These are phyloP conservation scores for Symbiodinium pilosum DNA, from an alignment of 73 alveolate genomes.

Conservation along the genomic window DNA sequence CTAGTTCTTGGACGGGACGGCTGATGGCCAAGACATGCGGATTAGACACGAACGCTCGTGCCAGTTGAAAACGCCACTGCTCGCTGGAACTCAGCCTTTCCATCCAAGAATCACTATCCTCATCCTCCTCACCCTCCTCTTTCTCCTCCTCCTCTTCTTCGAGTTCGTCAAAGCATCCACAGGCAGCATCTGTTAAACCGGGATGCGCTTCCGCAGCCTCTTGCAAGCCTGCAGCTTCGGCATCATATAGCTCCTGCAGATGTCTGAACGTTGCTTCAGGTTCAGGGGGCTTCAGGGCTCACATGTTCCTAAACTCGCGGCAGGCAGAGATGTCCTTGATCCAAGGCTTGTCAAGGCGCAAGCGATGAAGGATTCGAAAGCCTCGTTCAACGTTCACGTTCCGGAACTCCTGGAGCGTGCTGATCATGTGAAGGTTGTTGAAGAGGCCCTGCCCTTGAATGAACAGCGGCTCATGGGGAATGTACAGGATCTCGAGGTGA, in stretches of 20 bases:
- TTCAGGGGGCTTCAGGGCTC: too few species aligned
- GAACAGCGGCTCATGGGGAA: constrained; percentile 8
- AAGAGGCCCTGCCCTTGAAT: not conserved
- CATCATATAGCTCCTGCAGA: not conserved
- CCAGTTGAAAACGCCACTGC: not conserved
- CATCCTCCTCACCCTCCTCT: not conserved
- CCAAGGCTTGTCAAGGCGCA: not conserved
- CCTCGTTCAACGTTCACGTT: not conserved
- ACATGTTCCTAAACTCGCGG: too few species aligned
- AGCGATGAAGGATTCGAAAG: not conserved
- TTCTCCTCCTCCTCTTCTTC: not conserved
- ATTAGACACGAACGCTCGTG: not conserved
- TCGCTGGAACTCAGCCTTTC: not conserved
- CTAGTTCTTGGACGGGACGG: not conserved
- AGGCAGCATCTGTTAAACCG: not conserved
- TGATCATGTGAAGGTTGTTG: not conserved
- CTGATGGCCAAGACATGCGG: not conserved
- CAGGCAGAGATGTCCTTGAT: not conserved
- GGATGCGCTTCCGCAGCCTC: not conserved
- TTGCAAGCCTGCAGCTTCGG: not conserved
- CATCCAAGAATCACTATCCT: not conserved
- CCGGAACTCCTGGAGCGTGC: not conserved
- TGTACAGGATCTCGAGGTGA: not conserved
- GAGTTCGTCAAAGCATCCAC: not conserved
- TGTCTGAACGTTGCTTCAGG: too few species aligned